phyloP scores from a whole-genome alignment of 2,329 filamentous ascomycete species.

The Paraphaeosphaeria minitans region DNA sequence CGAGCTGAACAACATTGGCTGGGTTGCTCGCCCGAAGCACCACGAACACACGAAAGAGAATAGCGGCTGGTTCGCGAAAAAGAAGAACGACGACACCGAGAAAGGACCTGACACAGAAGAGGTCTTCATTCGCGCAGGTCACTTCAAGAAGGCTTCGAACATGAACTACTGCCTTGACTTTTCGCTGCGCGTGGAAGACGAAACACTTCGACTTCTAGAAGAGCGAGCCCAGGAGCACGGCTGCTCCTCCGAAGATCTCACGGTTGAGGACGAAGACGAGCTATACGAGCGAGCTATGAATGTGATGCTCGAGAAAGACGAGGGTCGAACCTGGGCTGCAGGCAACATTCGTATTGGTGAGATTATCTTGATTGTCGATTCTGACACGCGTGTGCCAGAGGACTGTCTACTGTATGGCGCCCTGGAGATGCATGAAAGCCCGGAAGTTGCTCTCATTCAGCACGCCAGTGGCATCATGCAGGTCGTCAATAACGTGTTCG shows the following conservation, averaged over 20 bases:
- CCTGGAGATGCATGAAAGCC: constrained; percentile 78
- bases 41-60: constrained; percentile 47
- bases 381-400: constrained; percentile 52
- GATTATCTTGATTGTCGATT: constrained; percentile 68
- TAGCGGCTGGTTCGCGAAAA: constrained; percentile 32
- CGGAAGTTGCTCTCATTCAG: constrained; percentile 78
- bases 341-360: constrained; percentile 84
- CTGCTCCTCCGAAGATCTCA: constrained; percentile 28
- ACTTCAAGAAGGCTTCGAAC: constrained; percentile 61
- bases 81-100: constrained; percentile 15
- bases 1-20: constrained; percentile 55
- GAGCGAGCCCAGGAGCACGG: constrained; percentile 22
- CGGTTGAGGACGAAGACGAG: constrained; percentile 34
- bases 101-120: constrained; percentile 54
- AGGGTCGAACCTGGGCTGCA: constrained; percentile 78
- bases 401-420: constrained; percentile 78
- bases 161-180: constrained; percentile 73
- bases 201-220: constrained; percentile 51
- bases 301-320: constrained; percentile 64
- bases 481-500: constrained; percentile 71
- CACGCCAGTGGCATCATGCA: constrained; percentile 72
- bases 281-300: constrained; percentile 53
- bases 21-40: constrained; percentile 52
- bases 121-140: constrained; percentile 32
- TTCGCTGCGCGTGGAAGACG: constrained; percentile 66